A percentile compares a stretch with the other conserved stretches of the same genome.
These are phyloP conservation scores for Micractinium sp. DNA, from an alignment of 139 green algal species.

Conservation along the genomic window DNA sequence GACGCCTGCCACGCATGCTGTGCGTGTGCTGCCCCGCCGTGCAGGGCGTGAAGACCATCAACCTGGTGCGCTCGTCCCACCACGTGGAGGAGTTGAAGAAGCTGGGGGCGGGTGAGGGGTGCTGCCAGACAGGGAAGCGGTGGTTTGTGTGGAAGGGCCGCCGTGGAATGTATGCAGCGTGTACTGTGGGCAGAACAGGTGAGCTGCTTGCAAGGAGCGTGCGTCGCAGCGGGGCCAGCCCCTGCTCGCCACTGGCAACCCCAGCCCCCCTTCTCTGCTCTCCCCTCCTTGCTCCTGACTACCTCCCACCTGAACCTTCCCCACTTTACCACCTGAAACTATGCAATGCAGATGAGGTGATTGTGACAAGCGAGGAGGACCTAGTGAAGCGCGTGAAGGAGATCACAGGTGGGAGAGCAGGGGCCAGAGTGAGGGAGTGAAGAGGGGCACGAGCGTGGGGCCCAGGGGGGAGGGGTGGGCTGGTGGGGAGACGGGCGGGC, in stretches of 20 bases:
- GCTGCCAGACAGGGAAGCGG: no score
- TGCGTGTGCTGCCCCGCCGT: not conserved
- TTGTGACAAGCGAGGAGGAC: constrained; percentile 18
- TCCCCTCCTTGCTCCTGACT: no score
- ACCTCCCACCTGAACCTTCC: no score
- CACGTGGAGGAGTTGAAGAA: constrained; percentile 32
- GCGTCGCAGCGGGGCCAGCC: no score
- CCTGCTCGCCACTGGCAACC: no score
- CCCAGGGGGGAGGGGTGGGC: not conserved
- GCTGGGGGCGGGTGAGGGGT: constrained; percentile 6
- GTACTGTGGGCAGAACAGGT: no score
- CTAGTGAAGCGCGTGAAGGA: constrained; percentile 27
- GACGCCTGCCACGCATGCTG: not conserved
- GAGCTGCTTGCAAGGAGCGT: no score
- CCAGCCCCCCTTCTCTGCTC: no score
- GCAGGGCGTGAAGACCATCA: constrained; percentile 46
- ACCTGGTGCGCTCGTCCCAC: constrained; percentile 28
- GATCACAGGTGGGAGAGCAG: constrained; percentile 18
- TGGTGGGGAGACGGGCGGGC: not conserved
- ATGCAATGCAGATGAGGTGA: constrained; percentile 27
- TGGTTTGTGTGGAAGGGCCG: no score
- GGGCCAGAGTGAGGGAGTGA: not conserved
- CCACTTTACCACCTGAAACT: no score
- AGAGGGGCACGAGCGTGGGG: not conserved
- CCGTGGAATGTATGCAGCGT: no score